These are phyloP conservation scores for Sugiyamaella pinicola DNA, from an alignment of 1,139 yeast genomes.

Conservation along the genomic window DNA sequence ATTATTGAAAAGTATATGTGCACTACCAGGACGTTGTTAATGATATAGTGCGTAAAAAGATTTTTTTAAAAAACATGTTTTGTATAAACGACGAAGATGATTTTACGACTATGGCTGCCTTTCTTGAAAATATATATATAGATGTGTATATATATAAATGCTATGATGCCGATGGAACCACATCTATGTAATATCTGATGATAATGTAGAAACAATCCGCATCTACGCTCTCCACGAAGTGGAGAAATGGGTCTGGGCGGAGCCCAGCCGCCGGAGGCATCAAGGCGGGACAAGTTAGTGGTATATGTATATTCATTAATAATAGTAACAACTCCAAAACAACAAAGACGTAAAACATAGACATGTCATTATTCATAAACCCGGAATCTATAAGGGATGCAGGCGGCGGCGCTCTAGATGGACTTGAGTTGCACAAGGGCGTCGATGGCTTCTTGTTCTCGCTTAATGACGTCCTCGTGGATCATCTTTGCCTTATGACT, in stretches of 20 bases:
- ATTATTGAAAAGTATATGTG: constrained; percentile 4
- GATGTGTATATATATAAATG: neutral
- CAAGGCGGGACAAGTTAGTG: no score
- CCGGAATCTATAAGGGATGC: constrained; percentile 4
- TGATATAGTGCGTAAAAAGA: constrained; percentile 12
- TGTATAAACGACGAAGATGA: constrained; percentile 18
- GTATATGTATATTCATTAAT: neutral
- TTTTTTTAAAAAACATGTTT: constrained; percentile 5
- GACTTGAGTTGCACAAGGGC: constrained; percentile 44
- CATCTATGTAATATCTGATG: constrained; percentile 17
- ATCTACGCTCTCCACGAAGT: neutral
- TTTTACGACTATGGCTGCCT: constrained; percentile 17
- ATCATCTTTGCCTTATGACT: constrained; percentile 2
- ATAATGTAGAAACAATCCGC: constrained; percentile 19
- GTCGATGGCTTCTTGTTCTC: constrained; percentile 45
- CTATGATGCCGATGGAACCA: constrained; percentile 16
- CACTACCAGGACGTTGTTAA: constrained; percentile 13
- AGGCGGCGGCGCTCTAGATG: constrained; percentile 10
- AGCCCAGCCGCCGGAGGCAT: constrained; percentile 13
- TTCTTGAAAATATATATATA: neutral
- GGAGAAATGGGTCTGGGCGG: constrained; percentile 4
- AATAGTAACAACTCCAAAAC: neutral
- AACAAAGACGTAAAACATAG: neutral
- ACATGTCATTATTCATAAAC: constrained; percentile 9
- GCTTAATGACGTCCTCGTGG: constrained; percentile 23